Evolutionary conservation across 2,329 filamentous ascomycete genomes (phyloP).

Genomic region (Myriosclerotinia curreyana): DNA sequence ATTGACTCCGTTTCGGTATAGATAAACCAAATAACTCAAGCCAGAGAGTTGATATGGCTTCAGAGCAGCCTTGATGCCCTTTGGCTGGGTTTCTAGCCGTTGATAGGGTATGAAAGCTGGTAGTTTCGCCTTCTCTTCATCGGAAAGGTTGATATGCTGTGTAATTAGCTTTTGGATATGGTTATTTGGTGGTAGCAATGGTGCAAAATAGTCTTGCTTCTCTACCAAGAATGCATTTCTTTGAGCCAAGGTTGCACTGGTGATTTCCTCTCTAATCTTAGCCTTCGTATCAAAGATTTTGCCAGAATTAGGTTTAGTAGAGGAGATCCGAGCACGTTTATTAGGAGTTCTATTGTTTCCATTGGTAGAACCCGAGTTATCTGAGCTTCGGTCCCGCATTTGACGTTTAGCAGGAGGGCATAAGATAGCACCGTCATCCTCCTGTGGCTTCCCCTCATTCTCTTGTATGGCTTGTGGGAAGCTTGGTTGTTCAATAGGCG

Average conservation of each 20-base stretch:
- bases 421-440: not conserved
- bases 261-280: conserved; percentile 35
- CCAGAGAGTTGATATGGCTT: conserved; percentile 52
- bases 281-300: not conserved
- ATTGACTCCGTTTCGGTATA: conserved; percentile 42
- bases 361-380: not conserved
- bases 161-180: conserved; percentile 39
- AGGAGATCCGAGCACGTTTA: not conserved
- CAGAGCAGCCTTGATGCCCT: conserved; percentile 47
- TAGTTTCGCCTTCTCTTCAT: conserved; percentile 27
- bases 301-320: not conserved
- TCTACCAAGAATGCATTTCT: conserved; percentile 39
- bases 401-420: not conserved
- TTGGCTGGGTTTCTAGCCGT: conserved; percentile 35
- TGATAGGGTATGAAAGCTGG: conserved; percentile 34
- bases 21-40: conserved; percentile 48
- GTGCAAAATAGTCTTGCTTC: conserved; percentile 39
- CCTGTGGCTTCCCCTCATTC: not conserved
- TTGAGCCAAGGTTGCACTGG: conserved; percentile 33
- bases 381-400: not conserved
- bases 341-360: not conserved
- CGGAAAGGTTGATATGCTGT: conserved; percentile 31
- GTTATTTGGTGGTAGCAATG: conserved; percentile 39
- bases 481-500: not conserved
- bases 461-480: not conserved